Base-by-base conservation (phyloP, 2,329 filamentous ascomycete genomes). In the Aaosphaeria pasadenensis region DNA sequence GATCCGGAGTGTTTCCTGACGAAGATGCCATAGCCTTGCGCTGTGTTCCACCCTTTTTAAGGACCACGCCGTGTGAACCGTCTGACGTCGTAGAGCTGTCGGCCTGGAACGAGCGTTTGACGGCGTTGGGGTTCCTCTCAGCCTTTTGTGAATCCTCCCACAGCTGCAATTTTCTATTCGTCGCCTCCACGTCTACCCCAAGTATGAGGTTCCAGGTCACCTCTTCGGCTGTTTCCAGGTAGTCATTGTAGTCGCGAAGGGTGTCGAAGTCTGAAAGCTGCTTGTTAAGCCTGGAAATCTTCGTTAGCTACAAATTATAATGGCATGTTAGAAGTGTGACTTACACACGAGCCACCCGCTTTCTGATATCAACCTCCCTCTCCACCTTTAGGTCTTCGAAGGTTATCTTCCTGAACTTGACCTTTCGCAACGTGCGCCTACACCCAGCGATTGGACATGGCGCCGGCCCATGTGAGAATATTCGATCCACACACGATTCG, bases 381-480 rank as follows among this genome's bases (percentile, higher is more conserved):
- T 97, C 92, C 5, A 97, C 86, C 38, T 81, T 73, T 36, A 99
- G 79, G 71, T 97, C 91, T 53, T 85, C 87, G 66, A 97, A 99
- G 47, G 91, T 97, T 63, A 95, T 90, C 46, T 82, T 82, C 50
- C 90, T 84, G 75, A 97, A 99, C 38, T 86, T 85, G 49, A 85
- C 83, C 63, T 91, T 89, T 1, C 94, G 86, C 5, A 99, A 79
- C 1, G 91, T 97, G 69, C 88, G 86, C 67, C 85, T 83, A 74
- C 94, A 99, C 38, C 87, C 88, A 0, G 89, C 89, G 49, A 96
- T 89, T 1, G 94, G 94, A 67, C 95, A 99, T 52, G 91, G 88
- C 47, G 91, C 89, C 1, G 94, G 94, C 0, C 94, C 94, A 47
- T 89, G 86, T 33, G 87, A 88, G 79, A 97, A 99, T 61, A 97